A percentile compares a stretch with the other conserved stretches of the same genome.
phyloP scores from a whole-genome alignment of 2,329 filamentous ascomycete genomes.

The Aureobasidium melanogenum region DNA sequence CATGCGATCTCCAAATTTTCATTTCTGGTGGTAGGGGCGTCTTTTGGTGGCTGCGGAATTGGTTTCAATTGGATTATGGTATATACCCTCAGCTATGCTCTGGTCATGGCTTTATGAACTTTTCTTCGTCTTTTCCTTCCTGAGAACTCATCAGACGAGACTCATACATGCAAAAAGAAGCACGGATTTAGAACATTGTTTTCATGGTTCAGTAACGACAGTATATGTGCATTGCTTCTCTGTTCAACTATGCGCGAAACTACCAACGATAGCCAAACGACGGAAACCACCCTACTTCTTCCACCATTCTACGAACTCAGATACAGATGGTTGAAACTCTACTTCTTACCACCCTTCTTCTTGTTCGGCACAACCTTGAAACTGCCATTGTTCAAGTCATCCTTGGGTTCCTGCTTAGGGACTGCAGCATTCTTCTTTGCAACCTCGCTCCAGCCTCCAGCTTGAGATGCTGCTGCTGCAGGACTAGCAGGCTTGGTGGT shows the following conservation, averaged over 20 bases:
- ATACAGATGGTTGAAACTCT: not conserved
- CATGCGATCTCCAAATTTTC: no score
- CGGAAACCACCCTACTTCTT: not conserved
- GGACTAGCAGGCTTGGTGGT: slow-evolving; percentile 46
- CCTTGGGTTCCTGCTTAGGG: slow-evolving; percentile 29
- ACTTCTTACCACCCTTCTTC: slow-evolving; percentile 62
- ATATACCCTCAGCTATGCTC: not conserved
- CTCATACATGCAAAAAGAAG: not conserved
- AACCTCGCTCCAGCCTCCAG: slow-evolving; percentile 88
- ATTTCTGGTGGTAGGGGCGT: not conserved
- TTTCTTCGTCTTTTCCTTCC: not conserved
- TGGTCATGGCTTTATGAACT: not conserved
- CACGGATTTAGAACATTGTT: not conserved
- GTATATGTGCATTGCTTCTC: not conserved
- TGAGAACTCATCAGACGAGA: not conserved
- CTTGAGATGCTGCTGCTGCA: slow-evolving; percentile 34
- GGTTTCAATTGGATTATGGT: not conserved
- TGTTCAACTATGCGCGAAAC: not conserved
- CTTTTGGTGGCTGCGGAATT: not conserved
- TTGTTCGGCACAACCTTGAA: slow-evolving; percentile 89
- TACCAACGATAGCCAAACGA: not conserved
- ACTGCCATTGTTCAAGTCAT: slow-evolving; percentile 44
- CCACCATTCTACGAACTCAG: not conserved
- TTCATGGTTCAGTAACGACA: not conserved
- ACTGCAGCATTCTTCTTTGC: slow-evolving; percentile 64